A percentile compares a stretch with the other conserved stretches of the same genome.
phyloP scores from a whole-genome alignment of 108 stramenopile genomes.

The Cyclotella kingstonii region DNA sequence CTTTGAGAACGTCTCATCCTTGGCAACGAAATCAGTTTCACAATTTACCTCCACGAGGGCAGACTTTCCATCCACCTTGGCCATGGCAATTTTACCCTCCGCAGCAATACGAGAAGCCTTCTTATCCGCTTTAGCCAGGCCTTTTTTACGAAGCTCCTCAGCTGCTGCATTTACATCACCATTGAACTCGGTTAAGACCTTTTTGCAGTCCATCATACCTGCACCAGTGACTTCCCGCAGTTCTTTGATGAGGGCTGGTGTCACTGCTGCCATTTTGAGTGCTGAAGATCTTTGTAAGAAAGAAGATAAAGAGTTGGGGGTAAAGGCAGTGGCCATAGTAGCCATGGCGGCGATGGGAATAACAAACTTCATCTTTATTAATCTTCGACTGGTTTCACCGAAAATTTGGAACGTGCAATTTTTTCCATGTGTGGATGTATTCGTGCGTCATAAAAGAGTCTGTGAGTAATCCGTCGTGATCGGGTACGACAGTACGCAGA shows the following conservation, averaged over 20 bases:
- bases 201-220: conserved; percentile 92
- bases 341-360: conserved; percentile 38
- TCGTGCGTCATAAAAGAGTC: too few relatives aligned
- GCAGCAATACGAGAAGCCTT: conserved; percentile 76
- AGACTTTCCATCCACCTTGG: conserved; percentile 53
- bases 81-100: conserved; percentile 71
- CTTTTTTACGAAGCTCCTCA: conserved; percentile 73
- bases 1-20: conserved; percentile 61
- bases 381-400: too few relatives aligned
- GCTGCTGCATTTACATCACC: conserved; percentile 78
- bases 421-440: too few relatives aligned
- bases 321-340: conserved; percentile 43
- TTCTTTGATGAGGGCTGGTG: conserved; percentile 67
- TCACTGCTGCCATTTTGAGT: conserved; percentile 28
- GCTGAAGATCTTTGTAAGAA: conserved; percentile 18
- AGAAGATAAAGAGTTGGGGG: conserved; percentile 20
- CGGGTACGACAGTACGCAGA: too few relatives aligned
- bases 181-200: conserved; percentile 66
- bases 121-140: conserved; percentile 81
- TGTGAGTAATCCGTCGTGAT: too few relatives aligned
- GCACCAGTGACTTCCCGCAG: conserved; percentile 71
- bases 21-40: conserved; percentile 86
- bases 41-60: conserved; percentile 87
- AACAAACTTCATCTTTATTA: conserved; percentile 49
- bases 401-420: too few relatives aligned